phyloP scores from a whole-genome alignment of 306 rosid species.

The Casuarina cunninghamiana region DNA sequence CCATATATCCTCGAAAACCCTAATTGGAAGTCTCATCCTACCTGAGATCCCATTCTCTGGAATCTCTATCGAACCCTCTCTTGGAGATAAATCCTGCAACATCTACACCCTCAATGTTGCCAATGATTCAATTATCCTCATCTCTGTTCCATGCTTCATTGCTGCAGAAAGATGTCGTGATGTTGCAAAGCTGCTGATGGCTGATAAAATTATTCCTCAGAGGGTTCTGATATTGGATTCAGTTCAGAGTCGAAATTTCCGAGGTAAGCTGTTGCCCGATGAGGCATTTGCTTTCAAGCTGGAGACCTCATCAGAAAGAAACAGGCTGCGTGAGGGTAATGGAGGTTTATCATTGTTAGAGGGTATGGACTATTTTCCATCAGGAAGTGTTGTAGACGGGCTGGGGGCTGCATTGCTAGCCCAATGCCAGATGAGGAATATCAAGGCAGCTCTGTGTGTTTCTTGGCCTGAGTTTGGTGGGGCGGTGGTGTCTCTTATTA shows the following conservation, averaged over 20 bases:
- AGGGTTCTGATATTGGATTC: conserved; percentile 63
- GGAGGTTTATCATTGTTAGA: conserved; percentile 30
- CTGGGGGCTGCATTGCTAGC: conserved; percentile 69
- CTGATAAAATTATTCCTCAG: conserved; percentile 40
- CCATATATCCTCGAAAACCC: conserved; percentile 34
- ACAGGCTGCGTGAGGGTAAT: not conserved
- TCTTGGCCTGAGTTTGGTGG: conserved; percentile 77
- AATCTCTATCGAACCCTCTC: conserved; percentile 44
- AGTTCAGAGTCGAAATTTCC: conserved; percentile 44
- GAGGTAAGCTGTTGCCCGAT: conserved; percentile 59
- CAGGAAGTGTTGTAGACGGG: conserved; percentile 86
- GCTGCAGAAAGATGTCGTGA: conserved; percentile 50
- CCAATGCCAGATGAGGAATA: conserved; percentile 52
- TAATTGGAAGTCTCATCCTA: conserved; percentile 63
- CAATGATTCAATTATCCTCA: conserved; percentile 35
- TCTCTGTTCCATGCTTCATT: conserved; percentile 41
- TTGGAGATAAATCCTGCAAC: conserved; percentile 42
- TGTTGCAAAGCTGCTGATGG: conserved; percentile 50
- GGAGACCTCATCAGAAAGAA: conserved; percentile 60
- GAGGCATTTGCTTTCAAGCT: conserved; percentile 64
- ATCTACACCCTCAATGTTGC: conserved; percentile 40
- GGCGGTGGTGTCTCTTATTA: conserved; percentile 44
- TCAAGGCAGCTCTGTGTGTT: conserved; percentile 61
- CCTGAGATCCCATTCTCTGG: conserved; percentile 60
- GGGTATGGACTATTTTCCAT: conserved; percentile 60